phyloP scores from a whole-genome alignment of 1,284 basidiomycete species.

The Ceratobasidium sp. region DNA sequence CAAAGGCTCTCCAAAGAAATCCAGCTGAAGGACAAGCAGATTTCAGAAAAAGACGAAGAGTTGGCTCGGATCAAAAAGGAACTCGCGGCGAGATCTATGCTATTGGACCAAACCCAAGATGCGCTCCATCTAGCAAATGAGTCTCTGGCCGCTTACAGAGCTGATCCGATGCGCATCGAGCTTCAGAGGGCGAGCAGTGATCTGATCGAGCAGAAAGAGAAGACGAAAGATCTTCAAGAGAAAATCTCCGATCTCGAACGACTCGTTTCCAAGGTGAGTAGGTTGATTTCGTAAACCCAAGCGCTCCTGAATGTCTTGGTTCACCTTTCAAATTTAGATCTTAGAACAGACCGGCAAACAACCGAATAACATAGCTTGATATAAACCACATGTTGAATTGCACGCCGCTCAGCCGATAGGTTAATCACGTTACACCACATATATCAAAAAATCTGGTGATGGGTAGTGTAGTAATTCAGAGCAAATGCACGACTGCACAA shows the following conservation, averaged over 20 bases:
- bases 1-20: not conserved
- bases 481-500: no score
- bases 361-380: conserved; percentile 3
- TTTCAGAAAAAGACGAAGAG: not conserved
- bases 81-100: not conserved
- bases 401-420: no score
- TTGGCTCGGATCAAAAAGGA: not conserved
- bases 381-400: no score
- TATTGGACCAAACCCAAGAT: not conserved
- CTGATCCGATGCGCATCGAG: not conserved
- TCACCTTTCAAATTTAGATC: not conserved
- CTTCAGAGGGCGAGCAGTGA: not conserved
- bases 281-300: not conserved
- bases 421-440: no score
- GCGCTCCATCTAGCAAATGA: not conserved
- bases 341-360: not conserved
- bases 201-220: not conserved
- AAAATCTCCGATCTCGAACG: not conserved
- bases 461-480: no score
- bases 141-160: not conserved
- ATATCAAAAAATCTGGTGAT: no score
- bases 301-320: not conserved
- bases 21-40: not conserved
- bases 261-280: not conserved
- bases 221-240: not conserved